A percentile compares a stretch with the other conserved stretches of the same genome.
Evolutionary conservation across 495 filamentous ascomycete species (phyloP).

Genomic region (Parachaetomium inaequale): DNA sequence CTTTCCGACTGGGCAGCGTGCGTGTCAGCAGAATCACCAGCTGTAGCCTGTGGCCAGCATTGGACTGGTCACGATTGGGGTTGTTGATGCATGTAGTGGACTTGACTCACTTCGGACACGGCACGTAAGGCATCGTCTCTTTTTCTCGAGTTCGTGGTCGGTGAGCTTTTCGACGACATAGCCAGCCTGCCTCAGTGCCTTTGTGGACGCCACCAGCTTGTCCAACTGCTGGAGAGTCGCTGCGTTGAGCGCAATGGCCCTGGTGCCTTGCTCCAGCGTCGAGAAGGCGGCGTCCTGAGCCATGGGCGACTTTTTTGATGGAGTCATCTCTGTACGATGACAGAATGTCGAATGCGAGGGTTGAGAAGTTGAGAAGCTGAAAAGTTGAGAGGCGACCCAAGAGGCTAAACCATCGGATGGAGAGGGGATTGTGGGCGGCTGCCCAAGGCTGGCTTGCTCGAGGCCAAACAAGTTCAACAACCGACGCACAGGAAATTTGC

Average conservation of each 20-base stretch:
- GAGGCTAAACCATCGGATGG: background rate
- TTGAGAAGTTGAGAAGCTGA: no score
- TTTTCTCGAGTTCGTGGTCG: background rate
- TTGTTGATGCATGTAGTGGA: background rate
- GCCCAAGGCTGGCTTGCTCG: background rate
- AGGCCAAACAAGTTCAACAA: background rate
- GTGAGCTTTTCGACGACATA: slow-evolving; percentile 7
- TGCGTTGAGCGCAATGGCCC: background rate
- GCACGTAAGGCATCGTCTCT: slow-evolving; percentile 11
- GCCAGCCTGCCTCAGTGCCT: background rate
- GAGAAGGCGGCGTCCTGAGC: background rate
- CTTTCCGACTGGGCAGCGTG: background rate
- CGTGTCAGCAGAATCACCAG: background rate
- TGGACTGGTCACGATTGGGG: background rate
- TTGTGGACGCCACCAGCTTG: background rate
- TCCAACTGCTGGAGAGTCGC: slow-evolving; percentile 9
- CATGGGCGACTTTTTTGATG: background rate
- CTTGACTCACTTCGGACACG: slow-evolving; percentile 6
- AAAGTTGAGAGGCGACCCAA: background rate
- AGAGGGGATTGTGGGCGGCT: background rate
- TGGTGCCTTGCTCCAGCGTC: background rate
- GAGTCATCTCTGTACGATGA: background rate
- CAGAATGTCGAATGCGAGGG: background rate
- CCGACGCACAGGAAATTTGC: no score
- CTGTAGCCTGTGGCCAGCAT: no score